A percentile compares a stretch with the other conserved stretches of the same genome.
Conservation (phyloP, 495 filamentous ascomycete species). For the Neurospora hispaniola region DNA sequence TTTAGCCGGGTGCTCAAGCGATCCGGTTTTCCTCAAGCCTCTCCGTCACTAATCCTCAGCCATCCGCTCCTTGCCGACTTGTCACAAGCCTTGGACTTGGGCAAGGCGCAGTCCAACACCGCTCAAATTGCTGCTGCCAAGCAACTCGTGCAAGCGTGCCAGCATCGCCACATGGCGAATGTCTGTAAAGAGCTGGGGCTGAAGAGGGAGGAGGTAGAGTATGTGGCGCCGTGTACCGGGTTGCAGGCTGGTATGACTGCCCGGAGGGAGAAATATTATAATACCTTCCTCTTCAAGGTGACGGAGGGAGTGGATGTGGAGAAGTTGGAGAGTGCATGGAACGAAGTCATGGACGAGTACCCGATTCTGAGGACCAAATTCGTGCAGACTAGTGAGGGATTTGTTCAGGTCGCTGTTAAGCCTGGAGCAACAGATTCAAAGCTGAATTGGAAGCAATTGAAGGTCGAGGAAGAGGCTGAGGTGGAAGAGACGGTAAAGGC, state of each 20-base stretch:
- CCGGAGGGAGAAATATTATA: constrained; percentile 61
- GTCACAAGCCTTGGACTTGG: constrained; percentile 5
- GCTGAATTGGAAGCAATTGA: not conserved
- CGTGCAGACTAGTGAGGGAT: constrained; percentile 54
- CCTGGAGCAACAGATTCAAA: constrained; percentile 27
- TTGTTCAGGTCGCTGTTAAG: constrained; percentile 56
- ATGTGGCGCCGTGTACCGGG: constrained; percentile 64
- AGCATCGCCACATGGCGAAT: constrained; percentile 12
- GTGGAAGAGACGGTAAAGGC: constrained; percentile 5
- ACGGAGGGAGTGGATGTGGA: constrained; percentile 24
- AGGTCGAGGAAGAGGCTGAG: constrained; percentile 10
- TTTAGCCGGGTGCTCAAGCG: constrained; percentile 44
- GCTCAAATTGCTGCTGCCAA: constrained; percentile 4
- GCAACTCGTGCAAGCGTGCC: constrained; percentile 20
- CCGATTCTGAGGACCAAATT: constrained; percentile 60
- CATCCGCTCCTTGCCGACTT: constrained; percentile 34
- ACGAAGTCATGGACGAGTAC: constrained; percentile 30
- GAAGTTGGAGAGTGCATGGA: constrained; percentile 42
- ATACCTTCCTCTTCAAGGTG: constrained; percentile 52
- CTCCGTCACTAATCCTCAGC: constrained; percentile 54
- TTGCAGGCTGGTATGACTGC: constrained; percentile 75
- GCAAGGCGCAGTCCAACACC: not conserved
- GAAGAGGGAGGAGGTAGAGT: constrained; percentile 43
- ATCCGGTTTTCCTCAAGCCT: constrained; percentile 44
- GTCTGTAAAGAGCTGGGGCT: constrained; percentile 38